Base-by-base conservation (phyloP, 805 yeast species). In the Pichia occidentalis region DNA sequence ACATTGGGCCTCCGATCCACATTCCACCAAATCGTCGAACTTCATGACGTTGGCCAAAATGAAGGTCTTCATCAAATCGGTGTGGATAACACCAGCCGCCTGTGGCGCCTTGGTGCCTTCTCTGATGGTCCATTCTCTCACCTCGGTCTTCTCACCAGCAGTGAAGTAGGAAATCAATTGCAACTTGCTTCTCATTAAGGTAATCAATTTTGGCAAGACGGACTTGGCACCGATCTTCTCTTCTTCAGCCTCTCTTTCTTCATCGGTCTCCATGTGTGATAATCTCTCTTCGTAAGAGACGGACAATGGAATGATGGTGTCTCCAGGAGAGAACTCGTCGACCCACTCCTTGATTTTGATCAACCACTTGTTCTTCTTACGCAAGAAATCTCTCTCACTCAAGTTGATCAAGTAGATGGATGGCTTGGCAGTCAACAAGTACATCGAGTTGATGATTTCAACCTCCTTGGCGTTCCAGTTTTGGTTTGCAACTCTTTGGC, bases 271-370 rank as follows among this genome's bases (percentile, higher is more conserved):
- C 87, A 92, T 75, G 50, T 73, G 79, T 29, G 97, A 84, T 56
- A 92, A 74, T 63, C 80, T 84, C 68, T 85, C 95, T 74, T 92
- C 99, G 51, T 85, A 73, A 45, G 81, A 81, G 39, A 92, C 96
- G 37, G 95, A 81, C 63, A 92, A 75, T 61, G 98, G 98, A 52
- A 92, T 85, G 57, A 92, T 83, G 44, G 81, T 64, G 62, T 83
- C 94, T 34, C 77, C 75, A 6, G 90, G 86, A 12, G 85, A 73
- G 54, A 78, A 72, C 33, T 67, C 68, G 20, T 61, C 63, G 22
- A 84, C 70, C 96, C 96, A 87, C 21, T 66, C 61, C 50, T 68
- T 51, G 20, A 86, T 78, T 14, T 59, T 67, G 2, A 54, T 48
- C 33, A 68, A 49, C 56, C 74, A 73, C 54, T 73, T 73, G 56